Base-by-base conservation (phyloP, 2,329 filamentous ascomycete genomes). In the Paecilomyces dactylethromorphus region DNA sequence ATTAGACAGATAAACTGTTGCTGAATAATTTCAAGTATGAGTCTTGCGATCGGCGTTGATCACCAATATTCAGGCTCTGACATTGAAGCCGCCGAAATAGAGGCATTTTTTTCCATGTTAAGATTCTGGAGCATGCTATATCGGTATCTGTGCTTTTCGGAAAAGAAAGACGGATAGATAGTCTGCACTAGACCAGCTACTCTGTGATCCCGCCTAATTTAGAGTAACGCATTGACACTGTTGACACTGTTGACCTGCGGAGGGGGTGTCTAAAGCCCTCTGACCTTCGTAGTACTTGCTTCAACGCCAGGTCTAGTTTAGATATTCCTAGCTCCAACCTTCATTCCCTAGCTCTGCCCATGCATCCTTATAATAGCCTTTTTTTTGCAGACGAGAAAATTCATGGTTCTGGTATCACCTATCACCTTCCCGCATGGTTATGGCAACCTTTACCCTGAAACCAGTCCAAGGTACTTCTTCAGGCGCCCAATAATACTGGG, bases 341-440 rank as follows among this genome's bases (percentile, higher is more conserved):
- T 57, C 3, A 57, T 73, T 71, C 2, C 71, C 67, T n/a, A 74
- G 53, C 24, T 63, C 58, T 3, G 58, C 68, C 71, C 71, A 74
- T 15, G 65, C 65, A 64, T 73, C 71, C 21, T 69, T 55, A 8
- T 56, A 56, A 51, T 63, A 62, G 4, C 63, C 64, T n/a, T 64
- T 58, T 53, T 65, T 64, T 65, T 65, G 24, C 3, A n/a, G 4
- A 45, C 35, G 18, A 45, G 15, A n/a, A 45, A n/a, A n/a, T 45
- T 45, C 35, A 45, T 45, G 35, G 35, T 15, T 15, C 35, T 8
- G 15, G 35, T 45, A 8, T 15, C 35, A n/a, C 35, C 35, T 45
- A 45, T 8, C 35, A 45, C 18, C 35, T 45, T 45, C 15, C 35
- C 35, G 18, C 13, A 15, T n/a, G 13, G 35, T 15, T 15, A 45